Evolutionary conservation across 768 basidiomycete genomes (phyloP).

Genomic region (Cantharellus anzutake): DNA sequence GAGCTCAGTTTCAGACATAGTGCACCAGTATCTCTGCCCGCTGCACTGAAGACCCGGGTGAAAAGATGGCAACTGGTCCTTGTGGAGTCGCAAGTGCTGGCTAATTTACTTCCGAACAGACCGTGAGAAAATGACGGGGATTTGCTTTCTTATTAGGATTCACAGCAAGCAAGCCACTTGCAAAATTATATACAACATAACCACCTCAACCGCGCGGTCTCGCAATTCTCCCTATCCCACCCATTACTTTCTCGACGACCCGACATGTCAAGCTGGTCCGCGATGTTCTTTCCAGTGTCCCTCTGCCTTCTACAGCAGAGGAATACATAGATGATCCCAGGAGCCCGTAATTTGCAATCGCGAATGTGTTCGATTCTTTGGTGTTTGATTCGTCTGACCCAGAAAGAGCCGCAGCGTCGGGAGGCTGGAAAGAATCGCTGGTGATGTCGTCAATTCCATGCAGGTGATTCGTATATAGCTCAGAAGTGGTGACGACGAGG

Average conservation of each 20-base stretch:
- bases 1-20: no score
- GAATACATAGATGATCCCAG: slow-evolving; percentile 25
- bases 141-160: no score
- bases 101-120: no score
- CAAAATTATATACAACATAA: no score
- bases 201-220: no score
- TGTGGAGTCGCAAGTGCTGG: no score
- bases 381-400: slow-evolving; percentile 8
- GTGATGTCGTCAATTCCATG: slow-evolving; percentile 58
- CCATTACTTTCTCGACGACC: slow-evolving; percentile 30
- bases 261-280: slow-evolving; percentile 78
- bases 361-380: slow-evolving; percentile 11
- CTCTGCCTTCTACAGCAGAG: slow-evolving; percentile 28
- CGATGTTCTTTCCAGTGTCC: slow-evolving; percentile 32
- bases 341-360: slow-evolving; percentile 39
- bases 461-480: slow-evolving; percentile 50
- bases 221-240: no score
- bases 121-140: no score
- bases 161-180: no score
- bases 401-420: slow-evolving; percentile 17
- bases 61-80: no score
- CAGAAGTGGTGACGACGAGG: slow-evolving; percentile 51
- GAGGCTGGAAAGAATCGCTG: slow-evolving; percentile 24
- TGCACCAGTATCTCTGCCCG: no score
- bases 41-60: no score